A percentile compares a stretch with the other conserved stretches of the same genome.
phyloP scores from a whole-genome alignment of 495 filamentous ascomycete genomes.

The Evansstolkia leycettana region DNA sequence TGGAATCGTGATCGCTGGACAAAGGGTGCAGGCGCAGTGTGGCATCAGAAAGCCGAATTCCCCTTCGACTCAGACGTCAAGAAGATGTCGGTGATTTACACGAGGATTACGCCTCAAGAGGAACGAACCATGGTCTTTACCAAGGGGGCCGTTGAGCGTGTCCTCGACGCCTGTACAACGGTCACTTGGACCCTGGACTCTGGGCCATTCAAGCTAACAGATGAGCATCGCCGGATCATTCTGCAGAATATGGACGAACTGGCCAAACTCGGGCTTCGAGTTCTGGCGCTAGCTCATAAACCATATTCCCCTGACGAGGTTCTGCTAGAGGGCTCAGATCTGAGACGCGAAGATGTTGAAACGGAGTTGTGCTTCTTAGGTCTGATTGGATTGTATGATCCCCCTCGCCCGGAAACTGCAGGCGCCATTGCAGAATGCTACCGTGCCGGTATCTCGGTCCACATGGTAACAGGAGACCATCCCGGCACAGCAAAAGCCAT shows the following conservation, averaged over 20 bases:
- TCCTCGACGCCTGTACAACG: slow-evolving; percentile 46
- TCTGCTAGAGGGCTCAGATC: slow-evolving; percentile 5
- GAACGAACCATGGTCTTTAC: slow-evolving; percentile 35
- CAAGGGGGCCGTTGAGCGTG: slow-evolving; percentile 61
- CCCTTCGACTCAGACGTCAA: slow-evolving; percentile 51
- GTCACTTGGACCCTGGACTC: slow-evolving; percentile 33
- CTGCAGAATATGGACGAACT: slow-evolving; percentile 42
- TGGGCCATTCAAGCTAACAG: slow-evolving; percentile 23
- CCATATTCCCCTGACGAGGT: slow-evolving; percentile 10
- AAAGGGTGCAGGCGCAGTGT: slow-evolving; percentile 24
- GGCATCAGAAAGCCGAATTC: slow-evolving; percentile 40
- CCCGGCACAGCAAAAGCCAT: slow-evolving; percentile 64
- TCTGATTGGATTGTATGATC: slow-evolving; percentile 66
- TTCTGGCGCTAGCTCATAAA: slow-evolving; percentile 41
- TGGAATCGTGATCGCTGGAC: slow-evolving; percentile 37
- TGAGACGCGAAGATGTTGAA: slow-evolving; percentile 6
- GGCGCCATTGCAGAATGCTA: slow-evolving; percentile 53
- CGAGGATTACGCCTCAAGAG: slow-evolving; percentile 8
- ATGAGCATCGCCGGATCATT: slow-evolving; percentile 25
- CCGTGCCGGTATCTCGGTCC: slow-evolving; percentile 59
- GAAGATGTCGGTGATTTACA: slow-evolving; percentile 45
- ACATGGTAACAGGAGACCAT: slow-evolving; percentile 77
- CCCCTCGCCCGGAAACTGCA: slow-evolving; percentile 56
- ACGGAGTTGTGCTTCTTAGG: slow-evolving; percentile 48
- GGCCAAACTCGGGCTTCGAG: slow-evolving; percentile 43